A percentile compares a stretch with the other conserved stretches of the same genome.
phyloP scores from a whole-genome alignment of 1,139 yeast species.

The Saccharomyces hybrid region DNA sequence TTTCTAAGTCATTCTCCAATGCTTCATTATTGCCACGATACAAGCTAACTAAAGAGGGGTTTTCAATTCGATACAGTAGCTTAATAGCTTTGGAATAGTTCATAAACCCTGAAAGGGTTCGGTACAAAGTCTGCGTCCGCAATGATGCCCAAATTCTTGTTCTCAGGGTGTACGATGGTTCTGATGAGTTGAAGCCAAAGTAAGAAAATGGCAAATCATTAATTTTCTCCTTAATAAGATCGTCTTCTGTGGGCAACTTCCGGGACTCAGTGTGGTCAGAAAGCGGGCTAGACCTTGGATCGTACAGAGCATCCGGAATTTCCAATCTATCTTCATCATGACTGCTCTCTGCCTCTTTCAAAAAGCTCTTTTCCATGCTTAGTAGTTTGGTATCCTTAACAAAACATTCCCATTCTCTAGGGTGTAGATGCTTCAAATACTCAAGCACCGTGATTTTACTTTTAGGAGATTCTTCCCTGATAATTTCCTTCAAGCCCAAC shows the following conservation, averaged over 20 bases:
- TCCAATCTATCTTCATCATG: slow-evolving; percentile 14
- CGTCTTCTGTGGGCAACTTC: slow-evolving; percentile 20
- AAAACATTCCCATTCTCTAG: slow-evolving; percentile 66
- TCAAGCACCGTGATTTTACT: slow-evolving; percentile 66
- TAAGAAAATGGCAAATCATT: slow-evolving; percentile 63
- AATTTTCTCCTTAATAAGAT: slow-evolving; percentile 35
- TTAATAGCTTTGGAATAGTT: slow-evolving; percentile 62
- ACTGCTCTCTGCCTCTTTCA: slow-evolving; percentile 8
- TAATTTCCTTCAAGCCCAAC: slow-evolving; percentile 56
- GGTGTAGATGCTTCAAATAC: slow-evolving; percentile 61
- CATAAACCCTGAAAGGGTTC: slow-evolving; percentile 73
- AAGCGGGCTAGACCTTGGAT: neutral
- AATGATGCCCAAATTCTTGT: slow-evolving; percentile 80
- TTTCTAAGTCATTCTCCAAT: slow-evolving; percentile 38
- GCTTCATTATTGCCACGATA: slow-evolving; percentile 34
- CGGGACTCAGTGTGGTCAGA: neutral
- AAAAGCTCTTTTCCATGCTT: slow-evolving; percentile 6
- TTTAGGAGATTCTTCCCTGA: slow-evolving; percentile 49
- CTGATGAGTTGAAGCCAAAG: slow-evolving; percentile 61
- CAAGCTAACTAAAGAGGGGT: slow-evolving; percentile 40
- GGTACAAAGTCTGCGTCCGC: slow-evolving; percentile 67
- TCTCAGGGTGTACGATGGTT: slow-evolving; percentile 53
- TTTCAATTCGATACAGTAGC: slow-evolving; percentile 58
- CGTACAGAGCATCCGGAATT: neutral
- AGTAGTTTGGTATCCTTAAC: slow-evolving; percentile 54